A percentile compares a stretch with the other conserved stretches of the same genome.
Conservation (phyloP, 257 asterid species). For the Solanum bulbocastanum region DNA sequence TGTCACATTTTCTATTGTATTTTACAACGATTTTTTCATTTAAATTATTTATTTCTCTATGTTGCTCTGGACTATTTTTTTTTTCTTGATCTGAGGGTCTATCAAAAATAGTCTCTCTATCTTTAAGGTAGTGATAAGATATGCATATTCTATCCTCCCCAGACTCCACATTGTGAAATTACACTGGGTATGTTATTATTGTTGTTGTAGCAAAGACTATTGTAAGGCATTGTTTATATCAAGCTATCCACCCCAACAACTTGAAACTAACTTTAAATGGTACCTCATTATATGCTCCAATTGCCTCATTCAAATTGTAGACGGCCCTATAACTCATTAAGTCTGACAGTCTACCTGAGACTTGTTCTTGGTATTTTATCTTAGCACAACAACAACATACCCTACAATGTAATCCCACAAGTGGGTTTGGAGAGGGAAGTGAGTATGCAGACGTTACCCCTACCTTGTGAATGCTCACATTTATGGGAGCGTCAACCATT, state of each 20-base stretch:
- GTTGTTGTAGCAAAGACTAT: neutral
- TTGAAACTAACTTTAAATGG: neutral
- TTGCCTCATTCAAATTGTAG: neutral
- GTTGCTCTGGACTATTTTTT: no score
- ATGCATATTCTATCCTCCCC: neutral
- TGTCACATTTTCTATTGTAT: neutral
- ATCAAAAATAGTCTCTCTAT: neutral
- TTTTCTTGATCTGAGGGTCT: no score
- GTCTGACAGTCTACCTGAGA: neutral
- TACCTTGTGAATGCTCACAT: neutral
- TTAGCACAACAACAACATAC: neutral
- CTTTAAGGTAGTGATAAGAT: neutral
- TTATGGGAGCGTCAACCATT: neutral
- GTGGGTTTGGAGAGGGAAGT: neutral
- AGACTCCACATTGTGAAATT: neutral
- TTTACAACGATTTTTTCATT: neutral
- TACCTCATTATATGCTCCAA: neutral
- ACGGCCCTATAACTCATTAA: neutral
- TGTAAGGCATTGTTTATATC: neutral
- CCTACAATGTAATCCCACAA: neutral
- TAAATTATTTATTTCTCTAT: no score
- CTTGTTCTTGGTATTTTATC: neutral
- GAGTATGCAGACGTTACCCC: neutral
- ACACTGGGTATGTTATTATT: neutral
- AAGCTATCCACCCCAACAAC: slow-evolving; percentile 19